Base-by-base conservation (phyloP, 768 basidiomycete species). In the Pluteus cervinus region DNA sequence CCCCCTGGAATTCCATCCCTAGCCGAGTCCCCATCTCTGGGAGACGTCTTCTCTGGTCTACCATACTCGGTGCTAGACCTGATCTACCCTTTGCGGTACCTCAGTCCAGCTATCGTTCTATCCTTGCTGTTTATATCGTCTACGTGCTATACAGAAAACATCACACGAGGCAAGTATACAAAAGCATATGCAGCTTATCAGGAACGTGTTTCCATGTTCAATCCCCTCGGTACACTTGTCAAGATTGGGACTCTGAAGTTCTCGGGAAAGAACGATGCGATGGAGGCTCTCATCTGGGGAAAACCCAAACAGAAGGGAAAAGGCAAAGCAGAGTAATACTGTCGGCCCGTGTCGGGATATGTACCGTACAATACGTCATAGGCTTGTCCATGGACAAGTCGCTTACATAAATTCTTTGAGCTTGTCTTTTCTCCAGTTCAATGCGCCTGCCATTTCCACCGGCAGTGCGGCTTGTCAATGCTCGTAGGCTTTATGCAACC, bases 141-240 rank as follows among this genome's bases (percentile, higher is more conserved):
- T 12, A 92, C 90, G 1, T 43, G 57, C 10, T 83, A 82, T 58
- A 87, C 90, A 0, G 93, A 97, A 62, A 68, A 69, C 24, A 91
- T 97, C 50, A 80, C 87, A 4, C 46, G 51, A 22, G 56, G 67
- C 33, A 96, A 96, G 55, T 91, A 90, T 52, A 75, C 81, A 2
- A 58, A 58, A 11, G 71, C 65, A 3, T 96, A 94, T 57, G 52
- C 53, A 4, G 74, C 79, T 4, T 96, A 93, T 56, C 79, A 79
- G 50, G 53, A 66, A 40, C 75, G 90, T 15, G 90, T 94, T 4
- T 80, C 74, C 9, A 90, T 90, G 83, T 93, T 94, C 52, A 57
- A 73, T 22, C 74, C 62, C 0, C 5, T 53, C 5, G 37, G 45
- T 5, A 60, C 76, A 22, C 0, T 41, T n/a, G 23, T 16, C 26